Percentiles rank a stretch among this genome's conserved stretches.
Conservation (phyloP, 1,284 basidiomycete species). For the Waitea zeae region DNA sequence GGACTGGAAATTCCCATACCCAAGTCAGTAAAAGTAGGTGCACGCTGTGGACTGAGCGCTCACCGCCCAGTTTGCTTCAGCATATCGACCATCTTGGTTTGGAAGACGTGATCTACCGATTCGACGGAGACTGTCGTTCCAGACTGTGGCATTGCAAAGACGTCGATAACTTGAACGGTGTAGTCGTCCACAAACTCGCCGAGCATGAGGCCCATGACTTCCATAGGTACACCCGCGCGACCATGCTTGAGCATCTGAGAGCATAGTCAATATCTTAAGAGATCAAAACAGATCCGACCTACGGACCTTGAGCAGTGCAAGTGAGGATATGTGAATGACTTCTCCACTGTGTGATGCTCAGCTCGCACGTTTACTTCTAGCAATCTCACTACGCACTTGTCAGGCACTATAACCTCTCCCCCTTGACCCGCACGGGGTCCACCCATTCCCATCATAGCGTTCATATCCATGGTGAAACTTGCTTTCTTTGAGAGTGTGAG, state of each 20-base stretch:
- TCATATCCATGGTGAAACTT: no score
- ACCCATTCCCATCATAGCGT: slow-evolving; percentile 35
- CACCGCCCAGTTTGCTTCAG: slow-evolving; percentile 96
- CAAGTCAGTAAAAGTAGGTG: slow-evolving; percentile 2
- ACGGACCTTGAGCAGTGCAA: slow-evolving; percentile 80
- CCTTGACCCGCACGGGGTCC: slow-evolving; percentile 21
- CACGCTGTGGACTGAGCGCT: no score
- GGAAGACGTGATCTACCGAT: slow-evolving; percentile 98
- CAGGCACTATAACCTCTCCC: slow-evolving; percentile 39
- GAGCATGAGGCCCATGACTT: slow-evolving; percentile 99
- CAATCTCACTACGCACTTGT: slow-evolving; percentile 35
- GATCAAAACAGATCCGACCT: not conserved
- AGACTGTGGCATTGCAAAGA: slow-evolving; percentile 99
- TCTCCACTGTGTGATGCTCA: slow-evolving; percentile 49
- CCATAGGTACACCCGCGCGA: slow-evolving; percentile 97
- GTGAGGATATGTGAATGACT: slow-evolving; percentile 89
- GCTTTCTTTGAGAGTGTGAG: no score
- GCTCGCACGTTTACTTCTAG: slow-evolving; percentile 1
- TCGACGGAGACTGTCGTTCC: slow-evolving; percentile 98
- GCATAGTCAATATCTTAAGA: not conserved
- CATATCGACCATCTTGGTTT: slow-evolving; percentile 98
- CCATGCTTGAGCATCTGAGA: slow-evolving; percentile 97
- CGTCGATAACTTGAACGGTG: slow-evolving; percentile 94
- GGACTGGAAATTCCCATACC: slow-evolving; percentile 33
- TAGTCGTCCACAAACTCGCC: slow-evolving; percentile 99